Evolutionary conservation across 129 eudicot species (phyloP), one percentile per base, ranked within the genome.

Genomic region (Lonicera japonica): DNA sequence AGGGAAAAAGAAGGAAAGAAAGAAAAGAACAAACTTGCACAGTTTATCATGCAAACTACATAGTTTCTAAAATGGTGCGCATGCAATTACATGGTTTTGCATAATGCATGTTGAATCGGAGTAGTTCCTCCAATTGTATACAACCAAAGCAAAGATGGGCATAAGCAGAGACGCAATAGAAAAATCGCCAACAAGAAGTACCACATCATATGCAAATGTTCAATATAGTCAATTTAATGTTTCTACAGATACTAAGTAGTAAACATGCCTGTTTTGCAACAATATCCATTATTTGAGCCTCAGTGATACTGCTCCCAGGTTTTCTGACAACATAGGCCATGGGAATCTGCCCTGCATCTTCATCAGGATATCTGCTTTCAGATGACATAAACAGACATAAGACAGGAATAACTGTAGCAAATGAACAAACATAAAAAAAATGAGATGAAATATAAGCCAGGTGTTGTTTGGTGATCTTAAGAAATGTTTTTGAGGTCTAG

Each of bases 321-420:
- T 77, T 82, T 76, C 91, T 77, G 50, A 92, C 98, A 50, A 92
- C 67, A 50, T 70, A 87, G 0, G 95, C 96, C 96, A 92, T 87
- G 36, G 98, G 98, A 73, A 92, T 87, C 77, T 87, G 74, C 58
- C 98, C 96, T 18, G 96, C 96, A 66, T 74, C 95, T 69, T 92
- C 96, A 55, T 87, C 86, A 0, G 96, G 96, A 65, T 77, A 92
- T 54, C 98, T 92, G 86, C 70, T 72, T 61, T 63, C 60, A 43
- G 47, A 58, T 53, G 25, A 43, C 61, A 25, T 45, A 63, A 65
- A 29, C 17, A 43, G 60, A 76, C 55, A 4, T 43, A 14, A 43
- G 50, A 43, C 8, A 43, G 8, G 50, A 43, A 3, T 1, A 14
- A 11, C 14, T 43, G 50, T 10, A 43, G 2, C 13, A 43, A 43